Base-by-base conservation (phyloP, 2,329 filamentous ascomycete species). In the Aspergillus tanneri region DNA sequence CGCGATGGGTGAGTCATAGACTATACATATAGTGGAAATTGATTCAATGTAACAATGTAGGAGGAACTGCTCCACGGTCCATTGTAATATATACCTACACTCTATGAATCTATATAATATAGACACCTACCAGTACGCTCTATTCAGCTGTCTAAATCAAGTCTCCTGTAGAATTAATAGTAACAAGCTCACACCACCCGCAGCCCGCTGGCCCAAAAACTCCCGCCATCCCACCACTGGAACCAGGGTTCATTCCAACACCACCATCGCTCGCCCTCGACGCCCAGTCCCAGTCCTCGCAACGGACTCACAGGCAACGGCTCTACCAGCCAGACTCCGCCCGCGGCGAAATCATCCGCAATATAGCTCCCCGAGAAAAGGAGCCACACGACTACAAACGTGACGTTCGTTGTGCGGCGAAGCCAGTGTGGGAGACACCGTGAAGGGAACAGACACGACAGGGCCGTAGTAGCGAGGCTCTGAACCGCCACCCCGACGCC, bases 251-350 rank as follows among this genome's bases (percentile, higher is more conserved):
- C 64, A 53, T 77, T 75, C 81, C 85, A 90, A 58, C 87, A 81
- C 81, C 82, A 88, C 77, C 82, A 85, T 1, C 76, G 71, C 59
- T 87, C 83, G 0, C 78, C 81, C 14, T 75, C 68, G 1, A 73
- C 71, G 0, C 86, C 86, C 28, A 85, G 73, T 0, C 87, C 87
- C 25, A 85, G 73, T 0, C 87, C 85, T 12, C 89, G 76, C n/a
- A 90, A 62, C 1, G 79, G 63, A 45, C 88, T 95, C 7, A 92
- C 55, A 0, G 90, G 89, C n/a, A 95, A 70, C 0, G 90, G 89
- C 67, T 96, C 90, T 52, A 83, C 83, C 11, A 95, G 68, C 87
- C 88, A 96, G 0, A 95, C 61, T 0, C 88, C 90, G 1, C 83
- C 80, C 9, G 78, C 76, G 0, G 85, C 79, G 64, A 95, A 84